Conservation (phyloP, 2,329 filamentous ascomycete genomes). For the Xenoacremonium recifei region DNA sequence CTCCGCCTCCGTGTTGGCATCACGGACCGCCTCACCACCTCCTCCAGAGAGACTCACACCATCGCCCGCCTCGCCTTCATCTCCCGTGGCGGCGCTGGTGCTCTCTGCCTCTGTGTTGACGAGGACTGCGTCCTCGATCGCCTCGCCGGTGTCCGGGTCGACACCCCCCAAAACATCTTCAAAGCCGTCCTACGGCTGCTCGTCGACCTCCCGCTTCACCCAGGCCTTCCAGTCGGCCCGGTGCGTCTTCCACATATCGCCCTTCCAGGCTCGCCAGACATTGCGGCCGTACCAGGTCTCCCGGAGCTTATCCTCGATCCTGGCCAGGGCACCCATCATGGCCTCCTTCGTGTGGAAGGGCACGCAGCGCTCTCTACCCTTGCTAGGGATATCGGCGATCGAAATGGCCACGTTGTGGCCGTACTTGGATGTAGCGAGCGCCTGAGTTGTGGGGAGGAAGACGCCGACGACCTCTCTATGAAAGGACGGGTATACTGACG, state of each 20-base stretch:
- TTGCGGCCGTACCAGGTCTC: constrained; percentile 54
- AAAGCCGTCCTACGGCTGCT: too few species aligned
- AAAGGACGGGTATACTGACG: constrained; percentile 50
- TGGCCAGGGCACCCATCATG: constrained; percentile 48
- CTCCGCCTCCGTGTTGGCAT: too few species aligned
- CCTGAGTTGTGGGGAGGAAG: constrained; percentile 43
- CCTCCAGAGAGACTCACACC: too few species aligned
- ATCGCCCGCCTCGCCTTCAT: too few species aligned
- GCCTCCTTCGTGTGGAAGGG: constrained; percentile 59
- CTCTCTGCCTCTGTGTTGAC: too few species aligned
- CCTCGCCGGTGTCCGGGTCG: too few species aligned
- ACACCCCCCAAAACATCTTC: too few species aligned
- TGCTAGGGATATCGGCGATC: constrained; percentile 49
- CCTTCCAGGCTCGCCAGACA: constrained; percentile 58
- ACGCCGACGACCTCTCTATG: constrained; percentile 54
- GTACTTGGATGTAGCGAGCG: constrained; percentile 48
- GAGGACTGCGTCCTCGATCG: too few species aligned
- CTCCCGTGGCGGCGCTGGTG: too few species aligned
- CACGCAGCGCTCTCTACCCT: constrained; percentile 45
- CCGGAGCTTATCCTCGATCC: constrained; percentile 48
- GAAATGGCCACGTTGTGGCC: constrained; percentile 52
- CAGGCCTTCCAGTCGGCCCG: constrained; percentile 55
- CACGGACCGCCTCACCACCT: too few species aligned
- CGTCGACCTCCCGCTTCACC: constrained; percentile 50
- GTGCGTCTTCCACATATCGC: constrained; percentile 55